Conservation (phyloP, 1,139 yeast species). For the Trichomonascaceae sp. region DNA sequence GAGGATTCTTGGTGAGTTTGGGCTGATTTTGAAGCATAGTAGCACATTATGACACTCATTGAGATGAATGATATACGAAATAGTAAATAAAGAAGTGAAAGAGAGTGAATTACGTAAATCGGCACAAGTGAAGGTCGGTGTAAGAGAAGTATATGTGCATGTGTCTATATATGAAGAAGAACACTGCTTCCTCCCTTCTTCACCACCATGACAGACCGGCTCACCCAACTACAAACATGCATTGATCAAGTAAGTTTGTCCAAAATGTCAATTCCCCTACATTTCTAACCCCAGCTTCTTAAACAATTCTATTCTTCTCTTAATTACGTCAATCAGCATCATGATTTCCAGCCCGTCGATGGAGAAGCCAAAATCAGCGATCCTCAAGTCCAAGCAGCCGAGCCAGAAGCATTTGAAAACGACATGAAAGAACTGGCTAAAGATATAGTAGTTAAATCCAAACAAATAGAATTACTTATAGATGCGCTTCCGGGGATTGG, state of each 20-base stretch:
- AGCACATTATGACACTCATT: neutral
- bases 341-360: conserved; percentile 49
- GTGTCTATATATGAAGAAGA: too few relatives aligned
- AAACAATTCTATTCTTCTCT: conserved; percentile 90
- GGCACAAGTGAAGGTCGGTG: too few relatives aligned
- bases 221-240: conserved; percentile 88
- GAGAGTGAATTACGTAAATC: too few relatives aligned
- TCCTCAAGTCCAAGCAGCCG: conserved; percentile 38
- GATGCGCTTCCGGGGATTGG: conserved; percentile 93
- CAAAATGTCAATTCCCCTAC: too few relatives aligned
- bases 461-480: conserved; percentile 80
- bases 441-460: conserved; percentile 76
- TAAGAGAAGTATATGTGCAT: too few relatives aligned
- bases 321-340: conserved; percentile 73
- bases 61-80: neutral
- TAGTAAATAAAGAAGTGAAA: neutral
- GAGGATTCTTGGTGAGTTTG: neutral
- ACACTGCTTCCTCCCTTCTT: neutral
- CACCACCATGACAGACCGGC: conserved; percentile 52
- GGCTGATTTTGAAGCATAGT: too few relatives aligned
- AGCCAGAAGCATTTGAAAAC: conserved; percentile 35
- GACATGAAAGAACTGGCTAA: conserved; percentile 53
- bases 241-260: conserved; percentile 66
- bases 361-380: conserved; percentile 50
- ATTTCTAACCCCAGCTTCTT: conserved; percentile 42